phyloP scores from a whole-genome alignment of 2,329 filamentous ascomycete genomes.

The Trichoderma koningiopsis region DNA sequence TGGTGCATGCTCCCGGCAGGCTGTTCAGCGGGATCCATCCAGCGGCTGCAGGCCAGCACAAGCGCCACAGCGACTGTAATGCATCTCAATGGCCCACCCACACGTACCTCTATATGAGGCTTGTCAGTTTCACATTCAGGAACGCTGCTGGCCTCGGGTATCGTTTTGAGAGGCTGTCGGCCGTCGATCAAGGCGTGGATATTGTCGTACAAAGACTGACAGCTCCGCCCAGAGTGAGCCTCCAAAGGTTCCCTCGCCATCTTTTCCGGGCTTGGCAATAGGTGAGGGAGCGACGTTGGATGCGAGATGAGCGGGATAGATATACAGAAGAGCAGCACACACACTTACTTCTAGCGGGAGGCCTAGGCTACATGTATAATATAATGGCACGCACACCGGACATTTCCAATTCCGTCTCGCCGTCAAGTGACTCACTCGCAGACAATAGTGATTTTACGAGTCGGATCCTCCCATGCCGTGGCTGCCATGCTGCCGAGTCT shows the following conservation, averaged over 20 bases:
- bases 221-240: background rate
- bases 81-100: background rate
- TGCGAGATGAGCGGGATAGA: background rate
- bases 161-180: background rate
- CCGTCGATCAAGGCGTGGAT: background rate
- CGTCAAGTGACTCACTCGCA: conserved; percentile 9
- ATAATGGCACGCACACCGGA: background rate
- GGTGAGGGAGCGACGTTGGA: background rate
- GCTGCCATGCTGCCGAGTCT: background rate
- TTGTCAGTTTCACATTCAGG: background rate
- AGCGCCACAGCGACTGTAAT: background rate
- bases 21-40: background rate
- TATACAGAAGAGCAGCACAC: background rate
- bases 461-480: background rate
- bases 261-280: too few species aligned
- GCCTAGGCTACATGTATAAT: background rate
- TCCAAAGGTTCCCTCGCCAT: background rate
- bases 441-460: background rate
- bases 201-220: background rate
- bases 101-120: background rate
- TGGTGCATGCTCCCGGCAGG: background rate
- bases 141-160: background rate
- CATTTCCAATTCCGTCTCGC: conserved; percentile 6
- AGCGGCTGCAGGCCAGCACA: background rate
- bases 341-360: conserved; percentile 7